Evolutionary conservation across 345 rosid species (phyloP).

Genomic region (Hypericum perforatum): DNA sequence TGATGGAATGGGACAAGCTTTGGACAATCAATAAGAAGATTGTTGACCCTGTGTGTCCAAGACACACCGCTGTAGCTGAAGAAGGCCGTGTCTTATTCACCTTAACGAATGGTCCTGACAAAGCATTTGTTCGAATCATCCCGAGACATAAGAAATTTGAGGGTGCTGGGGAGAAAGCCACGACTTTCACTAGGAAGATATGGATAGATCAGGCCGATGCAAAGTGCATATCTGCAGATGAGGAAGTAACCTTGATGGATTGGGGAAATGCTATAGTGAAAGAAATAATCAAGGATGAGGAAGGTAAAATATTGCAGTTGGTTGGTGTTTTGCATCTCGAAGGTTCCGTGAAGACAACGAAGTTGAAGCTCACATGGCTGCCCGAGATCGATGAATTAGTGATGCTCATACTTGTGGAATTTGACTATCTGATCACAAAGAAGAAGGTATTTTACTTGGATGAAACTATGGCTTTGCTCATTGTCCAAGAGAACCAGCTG

Average conservation of each 20-base stretch:
- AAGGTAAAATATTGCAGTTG: constrained; percentile 45
- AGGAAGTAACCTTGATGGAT: constrained; percentile 88
- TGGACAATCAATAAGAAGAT: constrained; percentile 94
- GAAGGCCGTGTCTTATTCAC: constrained; percentile 49
- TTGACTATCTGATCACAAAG: constrained; percentile 57
- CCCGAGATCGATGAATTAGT: constrained; percentile 49
- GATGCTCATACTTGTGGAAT: constrained; percentile 47
- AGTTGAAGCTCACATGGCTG: constrained; percentile 87
- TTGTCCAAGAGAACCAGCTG: not conserved
- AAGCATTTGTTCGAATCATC: constrained; percentile 59
- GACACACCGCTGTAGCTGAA: constrained; percentile 83
- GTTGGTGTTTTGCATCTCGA: constrained; percentile 67
- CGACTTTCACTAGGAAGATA: constrained; percentile 63
- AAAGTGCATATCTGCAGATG: constrained; percentile 42
- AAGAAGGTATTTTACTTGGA: constrained; percentile 41
- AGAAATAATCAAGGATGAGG: constrained; percentile 48
- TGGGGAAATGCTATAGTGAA: constrained; percentile 87
- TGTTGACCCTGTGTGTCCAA: constrained; percentile 86
- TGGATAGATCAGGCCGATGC: constrained; percentile 86
- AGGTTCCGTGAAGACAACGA: constrained; percentile 85
- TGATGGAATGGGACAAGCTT: constrained; percentile 98
- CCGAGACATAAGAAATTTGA: constrained; percentile 84
- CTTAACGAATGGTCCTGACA: constrained; percentile 54
- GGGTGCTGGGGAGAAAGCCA: constrained; percentile 91
- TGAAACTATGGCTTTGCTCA: not conserved